phyloP scores from a whole-genome alignment of 345 rosid species.

The Eucalyptus fibrosa region DNA sequence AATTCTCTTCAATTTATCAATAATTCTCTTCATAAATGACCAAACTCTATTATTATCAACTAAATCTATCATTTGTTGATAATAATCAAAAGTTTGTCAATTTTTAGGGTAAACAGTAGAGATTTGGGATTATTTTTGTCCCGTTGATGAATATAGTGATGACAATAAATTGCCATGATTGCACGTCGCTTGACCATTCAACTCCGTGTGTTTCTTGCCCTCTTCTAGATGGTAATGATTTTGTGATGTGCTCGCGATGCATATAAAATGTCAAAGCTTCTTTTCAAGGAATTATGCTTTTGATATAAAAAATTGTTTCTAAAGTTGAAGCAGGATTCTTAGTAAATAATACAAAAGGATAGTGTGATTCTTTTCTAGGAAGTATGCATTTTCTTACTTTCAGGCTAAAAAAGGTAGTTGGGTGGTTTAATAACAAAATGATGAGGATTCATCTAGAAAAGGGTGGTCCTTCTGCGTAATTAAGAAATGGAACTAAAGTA shows the following conservation, averaged over 20 bases:
- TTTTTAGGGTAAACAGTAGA: background rate
- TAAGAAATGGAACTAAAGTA: background rate
- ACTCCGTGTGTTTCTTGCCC: background rate
- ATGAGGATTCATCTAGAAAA: background rate
- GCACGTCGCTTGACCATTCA: background rate
- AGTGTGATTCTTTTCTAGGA: background rate
- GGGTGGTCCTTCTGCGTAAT: background rate
- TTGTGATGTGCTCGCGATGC: background rate
- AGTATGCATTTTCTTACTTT: background rate
- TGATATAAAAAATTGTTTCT: background rate
- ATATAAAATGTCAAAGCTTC: background rate
- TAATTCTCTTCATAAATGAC: too few relatives aligned
- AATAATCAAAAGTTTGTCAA: background rate
- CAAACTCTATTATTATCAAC: background rate
- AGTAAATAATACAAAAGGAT: too few relatives aligned
- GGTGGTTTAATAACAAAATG: background rate
- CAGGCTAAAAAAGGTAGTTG: background rate
- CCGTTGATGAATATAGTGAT: background rate
- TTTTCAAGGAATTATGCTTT: background rate
- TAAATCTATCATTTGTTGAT: too few relatives aligned
- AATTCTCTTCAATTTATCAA: too few relatives aligned
- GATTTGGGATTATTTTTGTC: background rate
- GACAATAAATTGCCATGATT: background rate
- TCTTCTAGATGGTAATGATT: background rate
- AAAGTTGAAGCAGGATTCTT: background rate